Conservation (phyloP, 2,329 filamentous ascomycete species). For the Pochonia chlamydosporia region DNA sequence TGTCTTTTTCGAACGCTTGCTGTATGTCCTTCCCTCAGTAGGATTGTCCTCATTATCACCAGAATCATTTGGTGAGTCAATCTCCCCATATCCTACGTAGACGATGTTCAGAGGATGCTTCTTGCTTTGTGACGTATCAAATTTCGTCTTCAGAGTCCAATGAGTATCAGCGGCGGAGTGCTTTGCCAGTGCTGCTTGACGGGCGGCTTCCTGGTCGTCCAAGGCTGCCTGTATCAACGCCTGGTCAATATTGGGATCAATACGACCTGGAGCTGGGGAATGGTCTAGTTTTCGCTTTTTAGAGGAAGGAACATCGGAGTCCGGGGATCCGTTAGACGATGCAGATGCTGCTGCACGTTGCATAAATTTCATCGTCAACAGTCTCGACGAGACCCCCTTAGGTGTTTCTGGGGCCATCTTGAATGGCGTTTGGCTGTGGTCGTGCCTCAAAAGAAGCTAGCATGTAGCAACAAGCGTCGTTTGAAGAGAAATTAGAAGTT, state of each 20-base stretch:
- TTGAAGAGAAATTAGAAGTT: too few relatives aligned
- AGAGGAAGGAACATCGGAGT: conserved; percentile 44
- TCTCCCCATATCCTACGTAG: conserved; percentile 48
- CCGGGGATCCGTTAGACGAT: conserved; percentile 36
- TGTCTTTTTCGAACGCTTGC: conserved; percentile 22
- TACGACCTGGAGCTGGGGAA: conserved; percentile 29
- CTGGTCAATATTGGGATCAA: conserved; percentile 43
- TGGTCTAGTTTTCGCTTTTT: conserved; percentile 57
- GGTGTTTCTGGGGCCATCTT: conserved; percentile 47
- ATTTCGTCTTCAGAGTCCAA: conserved; percentile 61
- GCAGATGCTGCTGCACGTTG: conserved; percentile 70
- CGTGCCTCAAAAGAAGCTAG: background rate
- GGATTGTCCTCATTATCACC: conserved; percentile 27
- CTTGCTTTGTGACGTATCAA: conserved; percentile 17
- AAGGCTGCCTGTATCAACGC: conserved; percentile 57
- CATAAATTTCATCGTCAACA: conserved; percentile 98
- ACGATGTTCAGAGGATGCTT: conserved; percentile 49
- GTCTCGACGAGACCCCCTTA: conserved; percentile 74
- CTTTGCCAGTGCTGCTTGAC: conserved; percentile 54
- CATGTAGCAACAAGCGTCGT: background rate
- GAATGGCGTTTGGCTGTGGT: too few relatives aligned
- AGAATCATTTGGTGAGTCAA: conserved; percentile 35
- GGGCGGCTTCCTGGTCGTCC: conserved; percentile 61
- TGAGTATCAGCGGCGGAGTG: conserved; percentile 64
- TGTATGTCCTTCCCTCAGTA: conserved; percentile 30